Percentiles rank a stretch among this genome's conserved stretches.
Conservation (phyloP, 1,284 basidiomycete species). For the Omphalotus olearius region DNA sequence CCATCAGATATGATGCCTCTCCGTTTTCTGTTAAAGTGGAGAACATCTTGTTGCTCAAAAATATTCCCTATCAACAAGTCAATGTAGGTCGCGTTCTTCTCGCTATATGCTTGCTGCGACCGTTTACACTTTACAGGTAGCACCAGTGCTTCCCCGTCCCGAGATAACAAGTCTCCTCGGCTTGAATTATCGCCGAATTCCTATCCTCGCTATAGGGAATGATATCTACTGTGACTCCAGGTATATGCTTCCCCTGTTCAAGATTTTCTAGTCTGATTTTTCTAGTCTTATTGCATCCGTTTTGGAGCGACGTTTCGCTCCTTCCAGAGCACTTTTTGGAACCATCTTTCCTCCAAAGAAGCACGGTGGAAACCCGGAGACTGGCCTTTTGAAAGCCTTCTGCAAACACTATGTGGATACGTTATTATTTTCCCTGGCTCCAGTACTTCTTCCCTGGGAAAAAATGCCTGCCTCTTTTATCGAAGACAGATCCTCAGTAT, state of each 20-base stretch:
- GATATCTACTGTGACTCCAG: constrained; percentile 52
- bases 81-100: constrained; percentile 30
- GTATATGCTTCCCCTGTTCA: constrained; percentile 12
- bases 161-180: constrained; percentile 49
- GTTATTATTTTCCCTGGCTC: constrained; percentile 36
- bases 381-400: constrained; percentile 43
- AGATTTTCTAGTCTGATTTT: background rate
- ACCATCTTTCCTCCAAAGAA: constrained; percentile 45
- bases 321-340: constrained; percentile 38
- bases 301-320: constrained; percentile 44
- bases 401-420: constrained; percentile 41
- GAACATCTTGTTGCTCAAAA: constrained; percentile 44
- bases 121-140: constrained; percentile 31
- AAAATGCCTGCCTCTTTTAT: constrained; percentile 45
- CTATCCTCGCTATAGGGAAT: constrained; percentile 53
- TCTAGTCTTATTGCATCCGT: constrained; percentile 38
- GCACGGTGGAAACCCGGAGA: constrained; percentile 34
- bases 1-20: constrained; percentile 44
- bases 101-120: background rate
- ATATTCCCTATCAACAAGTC: constrained; percentile 43
- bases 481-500: constrained; percentile 41
- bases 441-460: constrained; percentile 40
- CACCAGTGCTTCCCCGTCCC: constrained; percentile 45
- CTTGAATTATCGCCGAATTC: constrained; percentile 49
- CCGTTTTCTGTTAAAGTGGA: constrained; percentile 52